Conservation (phyloP, 2,329 filamentous ascomycete species). For the Pseudogymnoascus sp. region DNA sequence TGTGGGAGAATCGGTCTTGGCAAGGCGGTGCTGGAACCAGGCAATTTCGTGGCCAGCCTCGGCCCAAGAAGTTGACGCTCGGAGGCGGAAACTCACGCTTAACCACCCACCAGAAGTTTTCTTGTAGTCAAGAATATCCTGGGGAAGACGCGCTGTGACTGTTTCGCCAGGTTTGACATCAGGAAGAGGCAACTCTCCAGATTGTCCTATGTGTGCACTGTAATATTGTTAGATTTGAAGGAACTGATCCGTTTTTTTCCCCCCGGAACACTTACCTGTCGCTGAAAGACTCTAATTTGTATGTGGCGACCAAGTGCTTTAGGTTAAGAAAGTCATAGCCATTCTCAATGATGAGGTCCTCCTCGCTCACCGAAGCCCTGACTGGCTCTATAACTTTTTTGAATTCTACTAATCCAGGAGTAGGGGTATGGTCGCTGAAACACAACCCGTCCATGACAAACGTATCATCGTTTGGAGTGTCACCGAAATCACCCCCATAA, state of each 20-base stretch:
- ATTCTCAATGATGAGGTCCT: conserved; percentile 31
- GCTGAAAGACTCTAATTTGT: conserved; percentile 35
- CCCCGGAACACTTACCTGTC: conserved; percentile 32
- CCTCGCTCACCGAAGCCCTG: conserved; percentile 30
- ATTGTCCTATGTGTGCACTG: conserved; percentile 24
- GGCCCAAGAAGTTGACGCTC: conserved; percentile 41
- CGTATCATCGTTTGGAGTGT: conserved; percentile 49
- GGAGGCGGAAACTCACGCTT: conserved; percentile 36
- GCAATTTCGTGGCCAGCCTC: conserved; percentile 44
- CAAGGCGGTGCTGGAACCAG: conserved; percentile 29
- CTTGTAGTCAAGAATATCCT: conserved; percentile 14
- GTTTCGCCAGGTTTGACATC: conserved; percentile 32
- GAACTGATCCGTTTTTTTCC: neutral
- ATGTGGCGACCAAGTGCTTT: conserved; percentile 39
- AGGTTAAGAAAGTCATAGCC: conserved; percentile 46
- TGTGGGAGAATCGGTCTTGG: neutral
- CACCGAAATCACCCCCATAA: conserved; percentile 55
- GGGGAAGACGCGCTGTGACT: conserved; percentile 28
- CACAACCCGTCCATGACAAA: conserved; percentile 56
- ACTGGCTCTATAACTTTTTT: conserved; percentile 52
- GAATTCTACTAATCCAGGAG: conserved; percentile 46
- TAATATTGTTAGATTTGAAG: neutral
- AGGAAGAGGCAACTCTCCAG: conserved; percentile 35
- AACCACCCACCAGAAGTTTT: conserved; percentile 34
- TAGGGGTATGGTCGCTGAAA: conserved; percentile 45